Evolutionary conservation across 371 early-diverging fungal genomes (phyloP).

Genomic region (Mortierella sp.): DNA sequence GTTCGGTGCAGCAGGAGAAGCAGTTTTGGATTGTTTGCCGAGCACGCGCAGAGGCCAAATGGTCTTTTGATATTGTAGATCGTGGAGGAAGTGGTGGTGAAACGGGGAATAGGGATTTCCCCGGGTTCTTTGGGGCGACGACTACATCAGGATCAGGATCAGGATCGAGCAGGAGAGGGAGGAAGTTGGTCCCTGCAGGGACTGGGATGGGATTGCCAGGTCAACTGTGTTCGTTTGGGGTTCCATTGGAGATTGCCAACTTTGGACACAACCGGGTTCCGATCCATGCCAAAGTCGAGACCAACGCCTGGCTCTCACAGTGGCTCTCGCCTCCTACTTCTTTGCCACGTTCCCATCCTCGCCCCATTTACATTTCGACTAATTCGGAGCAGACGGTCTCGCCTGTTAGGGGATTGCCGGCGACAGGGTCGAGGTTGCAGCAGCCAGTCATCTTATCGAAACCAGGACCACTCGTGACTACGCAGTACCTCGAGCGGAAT

Average conservation of each 20-base stretch:
- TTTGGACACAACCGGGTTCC: constrained; percentile 1
- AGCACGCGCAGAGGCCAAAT: neutral
- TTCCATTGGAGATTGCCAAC: constrained; percentile 4
- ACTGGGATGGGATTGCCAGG: neutral
- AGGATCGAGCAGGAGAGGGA: neutral
- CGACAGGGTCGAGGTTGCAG: neutral
- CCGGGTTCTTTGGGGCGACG: neutral
- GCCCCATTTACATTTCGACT: neutral
- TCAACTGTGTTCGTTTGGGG: neutral
- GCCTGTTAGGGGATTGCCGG: neutral
- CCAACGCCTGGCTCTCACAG: neutral
- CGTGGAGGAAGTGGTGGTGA: neutral
- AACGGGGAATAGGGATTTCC: neutral
- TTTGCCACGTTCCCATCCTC: neutral
- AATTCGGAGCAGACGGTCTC: neutral
- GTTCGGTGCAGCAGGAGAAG: neutral
- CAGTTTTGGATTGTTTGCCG: constrained; percentile 8
- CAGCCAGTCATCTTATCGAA: neutral
- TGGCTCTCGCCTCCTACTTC: neutral
- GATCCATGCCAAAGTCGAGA: neutral
- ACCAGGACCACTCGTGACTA: neutral
- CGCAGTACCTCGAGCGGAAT: neutral
- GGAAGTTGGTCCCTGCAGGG: neutral
- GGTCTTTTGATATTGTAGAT: neutral
- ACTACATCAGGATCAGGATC: neutral